Evolutionary conservation across 2,329 filamentous ascomycete species (phyloP).

Genomic region (Botrytis cinerea): DNA sequence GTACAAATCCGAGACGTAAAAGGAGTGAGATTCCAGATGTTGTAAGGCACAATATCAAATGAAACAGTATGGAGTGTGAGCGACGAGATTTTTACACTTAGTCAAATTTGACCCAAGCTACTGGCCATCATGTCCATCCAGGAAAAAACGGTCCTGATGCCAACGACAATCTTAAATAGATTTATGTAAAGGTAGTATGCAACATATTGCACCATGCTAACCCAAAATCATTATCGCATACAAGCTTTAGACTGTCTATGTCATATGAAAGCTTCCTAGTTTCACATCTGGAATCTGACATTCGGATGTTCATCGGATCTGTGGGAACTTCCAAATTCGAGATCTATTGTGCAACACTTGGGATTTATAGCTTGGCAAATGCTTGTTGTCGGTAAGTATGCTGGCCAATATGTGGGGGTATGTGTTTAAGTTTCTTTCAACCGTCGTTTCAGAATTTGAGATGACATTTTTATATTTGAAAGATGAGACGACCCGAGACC

Average conservation of each 20-base stretch:
- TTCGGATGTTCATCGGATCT: background rate
- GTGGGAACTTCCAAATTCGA: background rate
- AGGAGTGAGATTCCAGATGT: background rate
- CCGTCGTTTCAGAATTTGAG: background rate
- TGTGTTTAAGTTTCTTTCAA: background rate
- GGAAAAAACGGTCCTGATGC: background rate
- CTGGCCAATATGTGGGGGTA: background rate
- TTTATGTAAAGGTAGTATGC: background rate
- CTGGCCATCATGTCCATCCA: background rate
- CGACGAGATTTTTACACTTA: background rate
- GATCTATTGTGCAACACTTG: background rate
- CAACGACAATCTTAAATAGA: background rate
- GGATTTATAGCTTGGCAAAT: conserved; percentile 11
- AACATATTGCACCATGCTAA: background rate
- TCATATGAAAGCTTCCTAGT: background rate
- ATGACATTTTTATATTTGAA: background rate
- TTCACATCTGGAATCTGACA: background rate
- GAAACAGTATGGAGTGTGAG: background rate
- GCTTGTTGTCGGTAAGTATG: background rate
- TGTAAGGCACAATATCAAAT: background rate
- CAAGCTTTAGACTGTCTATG: background rate
- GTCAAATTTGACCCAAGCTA: background rate
- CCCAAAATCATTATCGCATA: background rate
- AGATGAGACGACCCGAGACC: background rate
- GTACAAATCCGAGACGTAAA: background rate